These are phyloP conservation scores for Schoenoplectus triqueter DNA, from an alignment of 202 grass and related monocot species.

Conservation along the genomic window DNA sequence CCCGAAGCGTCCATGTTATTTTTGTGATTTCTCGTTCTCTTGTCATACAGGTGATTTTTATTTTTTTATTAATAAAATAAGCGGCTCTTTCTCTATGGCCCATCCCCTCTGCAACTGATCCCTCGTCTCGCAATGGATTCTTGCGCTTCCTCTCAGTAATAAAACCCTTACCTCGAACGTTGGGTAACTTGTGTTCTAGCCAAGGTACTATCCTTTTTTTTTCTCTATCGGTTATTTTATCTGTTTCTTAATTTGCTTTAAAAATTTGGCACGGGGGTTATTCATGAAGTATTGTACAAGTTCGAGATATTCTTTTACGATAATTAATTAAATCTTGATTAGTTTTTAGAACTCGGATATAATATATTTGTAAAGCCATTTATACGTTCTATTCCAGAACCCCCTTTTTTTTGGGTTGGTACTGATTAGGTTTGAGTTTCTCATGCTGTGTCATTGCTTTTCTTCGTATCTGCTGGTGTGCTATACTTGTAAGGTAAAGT, in stretches of 20 bases:
- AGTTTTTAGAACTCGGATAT: conserved; percentile 13
- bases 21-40: too few relatives aligned
- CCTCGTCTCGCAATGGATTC: conserved; percentile 11
- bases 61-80: too few relatives aligned
- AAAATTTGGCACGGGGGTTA: conserved; percentile 10
- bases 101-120: conserved; percentile 7
- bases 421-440: conserved; percentile 21
- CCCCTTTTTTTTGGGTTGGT: background rate
- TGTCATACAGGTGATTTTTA: too few relatives aligned
- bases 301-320: conserved; percentile 34
- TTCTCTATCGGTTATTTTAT: conserved; percentile 17
- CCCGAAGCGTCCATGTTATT: too few relatives aligned
- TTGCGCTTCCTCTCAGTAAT: conserved; percentile 25
- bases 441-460: conserved; percentile 16
- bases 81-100: background rate
- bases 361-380: conserved; percentile 15
- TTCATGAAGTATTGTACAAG: conserved; percentile 30
- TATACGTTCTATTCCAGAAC: conserved; percentile 17
- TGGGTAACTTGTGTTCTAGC: conserved; percentile 19
- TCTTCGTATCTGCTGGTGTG: background rate
- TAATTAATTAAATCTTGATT: conserved; percentile 25
- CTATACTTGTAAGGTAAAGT: conserved; percentile 26
- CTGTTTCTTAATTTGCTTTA: conserved; percentile 3
- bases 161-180: conserved; percentile 20
- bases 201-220: conserved; percentile 26